Conservation (phyloP, 306 rosid genomes). For the Sphenostylis stenocarpa region DNA sequence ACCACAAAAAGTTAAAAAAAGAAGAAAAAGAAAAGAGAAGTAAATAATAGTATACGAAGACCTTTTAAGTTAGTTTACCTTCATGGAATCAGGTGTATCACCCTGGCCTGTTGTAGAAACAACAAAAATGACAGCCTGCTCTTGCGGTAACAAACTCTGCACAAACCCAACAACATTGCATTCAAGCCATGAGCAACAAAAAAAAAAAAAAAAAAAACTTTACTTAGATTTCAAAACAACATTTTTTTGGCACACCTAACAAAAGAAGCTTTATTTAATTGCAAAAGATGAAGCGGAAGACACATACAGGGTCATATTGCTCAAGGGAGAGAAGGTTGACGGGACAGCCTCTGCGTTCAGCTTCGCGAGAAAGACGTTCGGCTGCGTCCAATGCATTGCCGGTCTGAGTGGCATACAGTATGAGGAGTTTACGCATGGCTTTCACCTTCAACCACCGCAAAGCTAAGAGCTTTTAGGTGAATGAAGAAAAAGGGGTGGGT, state of each 20-base stretch:
- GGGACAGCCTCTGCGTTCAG: slow-evolving; percentile 69
- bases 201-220: background rate
- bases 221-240: background rate
- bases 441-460: background rate
- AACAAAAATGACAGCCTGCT: slow-evolving; percentile 72
- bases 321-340: slow-evolving; percentile 56
- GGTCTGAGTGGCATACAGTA: slow-evolving; percentile 79
- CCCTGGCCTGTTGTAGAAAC: slow-evolving; percentile 99
- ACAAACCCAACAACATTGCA: slow-evolving; percentile 23
- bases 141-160: slow-evolving; percentile 60
- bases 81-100: slow-evolving; percentile 88
- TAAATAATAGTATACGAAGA: background rate
- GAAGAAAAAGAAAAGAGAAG: too few relatives aligned
- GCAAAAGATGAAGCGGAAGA: background rate
- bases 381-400: slow-evolving; percentile 92
- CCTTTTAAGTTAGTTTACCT: slow-evolving; percentile 44
- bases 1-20: background rate
- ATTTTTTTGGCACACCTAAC: slow-evolving; percentile 9
- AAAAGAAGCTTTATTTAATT: background rate
- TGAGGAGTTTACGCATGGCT: slow-evolving; percentile 42
- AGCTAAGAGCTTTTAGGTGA: background rate
- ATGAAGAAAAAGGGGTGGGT: background rate
- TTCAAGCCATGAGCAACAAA: background rate
- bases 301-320: slow-evolving; percentile 65
- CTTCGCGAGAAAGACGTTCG: slow-evolving; percentile 79